Evolutionary conservation across 202 grass and related monocot genomes (phyloP).

Genomic region (Dendrocalamus latiflorus): DNA sequence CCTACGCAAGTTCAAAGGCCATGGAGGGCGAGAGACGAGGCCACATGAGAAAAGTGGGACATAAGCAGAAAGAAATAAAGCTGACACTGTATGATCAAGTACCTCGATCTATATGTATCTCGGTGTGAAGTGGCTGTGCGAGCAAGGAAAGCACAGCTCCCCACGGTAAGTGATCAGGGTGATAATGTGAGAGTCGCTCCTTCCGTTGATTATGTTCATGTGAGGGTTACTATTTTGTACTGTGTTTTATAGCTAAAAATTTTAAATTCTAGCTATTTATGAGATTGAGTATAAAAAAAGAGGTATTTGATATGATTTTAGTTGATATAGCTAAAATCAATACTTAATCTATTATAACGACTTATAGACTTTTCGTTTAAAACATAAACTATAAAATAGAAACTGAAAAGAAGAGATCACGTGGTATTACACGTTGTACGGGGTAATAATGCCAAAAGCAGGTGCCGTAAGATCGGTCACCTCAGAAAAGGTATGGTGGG

Average conservation of each 20-base stretch:
- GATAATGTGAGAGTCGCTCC: neutral
- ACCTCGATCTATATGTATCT: neutral
- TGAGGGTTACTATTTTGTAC: too few species aligned
- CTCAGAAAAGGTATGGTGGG: neutral
- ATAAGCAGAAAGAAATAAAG: neutral
- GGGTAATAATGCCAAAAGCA: constrained; percentile 1
- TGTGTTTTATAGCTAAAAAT: too few species aligned
- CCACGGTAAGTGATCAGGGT: constrained; percentile 31
- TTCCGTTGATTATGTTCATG: neutral
- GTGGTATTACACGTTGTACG: neutral
- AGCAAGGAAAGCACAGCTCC: constrained; percentile 19
- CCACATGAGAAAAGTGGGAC: neutral
- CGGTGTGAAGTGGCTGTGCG: constrained; percentile 11
- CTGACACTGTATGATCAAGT: neutral
- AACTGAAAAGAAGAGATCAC: too few species aligned
- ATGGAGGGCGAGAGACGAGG: neutral
- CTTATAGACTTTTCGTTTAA: too few species aligned
- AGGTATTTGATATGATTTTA: too few species aligned
- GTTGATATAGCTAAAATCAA: too few species aligned
- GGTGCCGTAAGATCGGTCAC: neutral
- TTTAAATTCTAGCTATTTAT: too few species aligned
- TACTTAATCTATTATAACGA: too few species aligned
- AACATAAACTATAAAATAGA: too few species aligned
- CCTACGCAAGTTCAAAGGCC: constrained; percentile 21
- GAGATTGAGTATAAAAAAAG: too few species aligned